A percentile compares a stretch with the other conserved stretches of the same genome.
These are phyloP conservation scores for Aureobasidium sp. DNA, from an alignment of 2,329 filamentous ascomycete genomes.

Conservation along the genomic window DNA sequence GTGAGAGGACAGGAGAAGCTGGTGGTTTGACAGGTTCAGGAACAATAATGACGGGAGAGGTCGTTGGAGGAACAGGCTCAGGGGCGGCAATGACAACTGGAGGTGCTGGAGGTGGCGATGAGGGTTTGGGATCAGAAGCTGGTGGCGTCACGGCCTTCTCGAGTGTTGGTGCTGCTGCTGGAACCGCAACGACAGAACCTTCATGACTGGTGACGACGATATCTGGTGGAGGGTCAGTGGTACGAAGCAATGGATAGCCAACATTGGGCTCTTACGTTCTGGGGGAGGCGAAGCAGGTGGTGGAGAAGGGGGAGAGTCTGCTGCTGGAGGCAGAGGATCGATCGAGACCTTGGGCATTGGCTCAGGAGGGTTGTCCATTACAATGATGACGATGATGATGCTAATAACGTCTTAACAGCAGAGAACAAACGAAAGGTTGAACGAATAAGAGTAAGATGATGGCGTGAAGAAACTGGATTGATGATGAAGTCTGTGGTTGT, in stretches of 20 bases:
- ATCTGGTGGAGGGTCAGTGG: not conserved
- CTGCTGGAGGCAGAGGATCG: conserved; percentile 4
- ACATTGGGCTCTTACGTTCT: not conserved
- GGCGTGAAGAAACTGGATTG: not conserved
- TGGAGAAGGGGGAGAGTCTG: not conserved
- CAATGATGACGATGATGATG: not conserved
- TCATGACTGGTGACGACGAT: conserved; percentile 7
- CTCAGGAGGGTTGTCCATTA: conserved; percentile 12
- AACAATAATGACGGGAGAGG: not conserved
- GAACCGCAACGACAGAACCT: conserved; percentile 1
- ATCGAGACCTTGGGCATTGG: conserved; percentile 10
- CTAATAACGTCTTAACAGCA: not conserved
- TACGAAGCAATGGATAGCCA: not conserved
- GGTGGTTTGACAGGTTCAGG: not conserved
- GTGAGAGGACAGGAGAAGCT: not conserved
- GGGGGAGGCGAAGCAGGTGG: not conserved
- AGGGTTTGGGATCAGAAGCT: not conserved
- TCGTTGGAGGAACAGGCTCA: not conserved
- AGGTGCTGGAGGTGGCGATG: conserved; percentile 4
- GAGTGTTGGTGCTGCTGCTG: conserved; percentile 4
- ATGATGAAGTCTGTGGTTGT: not conserved
- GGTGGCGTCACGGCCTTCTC: conserved; percentile 1
- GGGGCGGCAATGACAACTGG: not conserved
- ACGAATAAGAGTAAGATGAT: not conserved
- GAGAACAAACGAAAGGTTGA: not conserved